Conservation (phyloP, 305 asterid species). For the Fraxinus paxiana region DNA sequence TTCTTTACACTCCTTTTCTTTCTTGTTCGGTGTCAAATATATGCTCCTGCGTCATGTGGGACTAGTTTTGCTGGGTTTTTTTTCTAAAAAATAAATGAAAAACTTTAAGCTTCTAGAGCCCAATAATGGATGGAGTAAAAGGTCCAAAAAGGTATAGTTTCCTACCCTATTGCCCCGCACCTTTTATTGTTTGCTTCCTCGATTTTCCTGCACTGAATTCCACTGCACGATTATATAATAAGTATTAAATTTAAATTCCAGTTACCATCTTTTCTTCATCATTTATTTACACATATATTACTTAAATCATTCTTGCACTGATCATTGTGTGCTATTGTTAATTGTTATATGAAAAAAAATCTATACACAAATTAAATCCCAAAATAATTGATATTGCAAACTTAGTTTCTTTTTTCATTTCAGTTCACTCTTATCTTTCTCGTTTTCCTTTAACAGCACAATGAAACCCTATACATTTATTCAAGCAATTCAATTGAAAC, state of each 20-base stretch:
- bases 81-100: not conserved
- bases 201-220: not conserved
- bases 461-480: not conserved
- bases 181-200: not conserved
- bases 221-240: not conserved
- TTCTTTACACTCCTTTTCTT: not conserved
- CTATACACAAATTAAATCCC: not conserved
- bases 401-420: not conserved
- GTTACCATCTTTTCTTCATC: not conserved
- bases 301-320: not conserved
- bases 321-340: not conserved
- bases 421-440: not conserved
- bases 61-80: not conserved
- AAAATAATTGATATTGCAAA: not conserved
- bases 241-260: not conserved
- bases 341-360: not conserved
- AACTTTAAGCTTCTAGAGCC: not conserved
- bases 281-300: not conserved
- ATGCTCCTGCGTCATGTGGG: not conserved
- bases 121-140: not conserved
- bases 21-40: not conserved
- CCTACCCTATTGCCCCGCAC: not conserved
- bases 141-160: not conserved
- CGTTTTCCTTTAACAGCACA: not conserved
- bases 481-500: not conserved